Conservation (phyloP, 2,329 filamentous ascomycete species). For the Exophiala calicioides region DNA sequence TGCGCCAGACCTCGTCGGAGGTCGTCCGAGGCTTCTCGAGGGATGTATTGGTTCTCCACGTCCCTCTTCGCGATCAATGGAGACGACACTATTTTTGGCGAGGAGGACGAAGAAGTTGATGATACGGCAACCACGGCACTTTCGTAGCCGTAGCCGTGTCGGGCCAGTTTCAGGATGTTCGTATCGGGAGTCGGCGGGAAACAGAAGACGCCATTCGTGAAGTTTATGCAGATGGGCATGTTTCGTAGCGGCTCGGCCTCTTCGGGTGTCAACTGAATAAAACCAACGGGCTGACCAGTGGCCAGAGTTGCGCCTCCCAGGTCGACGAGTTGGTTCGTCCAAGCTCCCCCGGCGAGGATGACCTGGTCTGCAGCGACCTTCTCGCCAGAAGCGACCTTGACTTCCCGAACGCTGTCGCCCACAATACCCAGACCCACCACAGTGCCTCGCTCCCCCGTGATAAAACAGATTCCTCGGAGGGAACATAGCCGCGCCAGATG, state of each 20-base stretch:
- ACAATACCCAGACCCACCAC: conserved; percentile 33
- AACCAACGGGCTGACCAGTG: conserved; percentile 80
- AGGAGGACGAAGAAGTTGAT: too few species aligned
- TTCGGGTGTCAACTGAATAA: conserved; percentile 68
- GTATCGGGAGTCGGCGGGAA: conserved; percentile 52
- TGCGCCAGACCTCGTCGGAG: conserved; percentile 62
- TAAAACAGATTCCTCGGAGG: conserved; percentile 5
- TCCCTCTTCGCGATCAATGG: neutral
- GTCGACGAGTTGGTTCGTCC: conserved; percentile 76
- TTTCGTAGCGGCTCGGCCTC: conserved; percentile 67
- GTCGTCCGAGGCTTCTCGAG: conserved; percentile 58
- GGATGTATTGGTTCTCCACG: conserved; percentile 29
- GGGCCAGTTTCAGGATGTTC: conserved; percentile 64
- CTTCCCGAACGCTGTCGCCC: conserved; percentile 7
- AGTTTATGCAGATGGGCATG: conserved; percentile 62
- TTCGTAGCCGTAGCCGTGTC: conserved; percentile 67
- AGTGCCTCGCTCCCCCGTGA: conserved; percentile 6
- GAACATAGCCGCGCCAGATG: conserved; percentile 1
- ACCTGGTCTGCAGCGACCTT: conserved; percentile 3
- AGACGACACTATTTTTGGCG: neutral
- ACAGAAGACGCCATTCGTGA: conserved; percentile 53
- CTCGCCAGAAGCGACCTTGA: conserved; percentile 1
- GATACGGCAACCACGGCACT: neutral
- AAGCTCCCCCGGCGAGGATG: conserved; percentile 83
- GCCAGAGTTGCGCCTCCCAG: conserved; percentile 70